Evolutionary conservation across 306 rosid genomes (phyloP), one percentile per base, ranked within the genome.

Genomic region (Lithocarpus polystachyus): DNA sequence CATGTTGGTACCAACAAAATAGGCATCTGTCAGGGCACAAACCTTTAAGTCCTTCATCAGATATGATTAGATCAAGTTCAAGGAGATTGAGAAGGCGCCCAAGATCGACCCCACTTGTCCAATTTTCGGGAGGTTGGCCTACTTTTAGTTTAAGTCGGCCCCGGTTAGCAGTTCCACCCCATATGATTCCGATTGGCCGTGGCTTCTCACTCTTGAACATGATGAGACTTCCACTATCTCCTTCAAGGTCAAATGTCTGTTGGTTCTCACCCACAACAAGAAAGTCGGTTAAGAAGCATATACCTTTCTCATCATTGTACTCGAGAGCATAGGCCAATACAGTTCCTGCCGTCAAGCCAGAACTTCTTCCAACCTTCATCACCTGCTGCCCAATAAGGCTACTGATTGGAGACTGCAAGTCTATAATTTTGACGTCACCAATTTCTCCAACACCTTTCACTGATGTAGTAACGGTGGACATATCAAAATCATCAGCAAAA

Each of bases 111-210:
- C 99, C 99, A 77, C 99, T 96, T 1, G 99, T 96, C 99, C 99
- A 96, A 87, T 96, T 96, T 89, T 96, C 99, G 7, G 99, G 99
- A 83, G 99, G 97, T 75, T 85, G 96, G 60, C 99, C 99, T n/a
- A 96, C 71, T 89, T 91, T 96, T 54, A 96, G 83, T 79, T 96
- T 96, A 40, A 96, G 97, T 65, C 99, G 94, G 48, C 99, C 99
- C 76, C 99, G 90, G 79, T 96, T 91, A 72, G 99, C 99, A 65
- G 99, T 96, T 77, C 99, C 99, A 56, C 99, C 99, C 99, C 99
- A 96, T 77, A 96, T 96, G 87, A 93, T 96, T 81, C 99, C 99
- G 28, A 96, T 93, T 4, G 98, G 97, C 6, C 77, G 88, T 56
- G 97, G 97, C 79, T 89, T 96, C 83, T 91, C 94, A 45, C 99